Evolutionary conservation across 2,329 filamentous ascomycete genomes (phyloP), one percentile per base, ranked within the genome.

Genomic region (Aureobasidium musti): DNA sequence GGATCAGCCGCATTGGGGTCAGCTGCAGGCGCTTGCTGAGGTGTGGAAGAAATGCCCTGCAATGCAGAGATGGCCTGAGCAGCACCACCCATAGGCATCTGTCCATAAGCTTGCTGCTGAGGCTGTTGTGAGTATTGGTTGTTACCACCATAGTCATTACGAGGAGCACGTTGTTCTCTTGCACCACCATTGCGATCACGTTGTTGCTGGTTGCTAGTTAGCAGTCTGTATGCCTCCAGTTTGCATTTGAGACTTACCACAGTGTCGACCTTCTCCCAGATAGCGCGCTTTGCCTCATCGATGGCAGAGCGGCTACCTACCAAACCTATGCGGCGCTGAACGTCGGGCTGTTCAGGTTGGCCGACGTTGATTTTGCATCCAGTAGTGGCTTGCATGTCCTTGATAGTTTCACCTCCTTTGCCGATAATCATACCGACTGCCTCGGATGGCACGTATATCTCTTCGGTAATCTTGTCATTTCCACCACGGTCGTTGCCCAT

Each of bases 351-450:
- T 41, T 88, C 89, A 8, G 91, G 89, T 73, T 91, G 91, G 37
- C 91, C 91, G 30, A 97, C 92, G 73, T 97, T 97, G 82, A 97
- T 96, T 81, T 96, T 96, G 84, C 93, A 97, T 53, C 91, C 90
- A 5, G 91, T 95, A 37, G 82, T 85, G 74, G 88, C 89, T 77
- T 97, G 92, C 89, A 97, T 96, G 72, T 96, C 91, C 70, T 93
- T 92, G 75, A 97, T 97, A 0, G 92, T 96, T 80, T 97, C 92
- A 70, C 92, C 92, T 66, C 91, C 84, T 82, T 96, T 96, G 70
- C 93, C 92, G 68, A 97, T 97, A 70, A 97, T 96, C 92, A 97
- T 97, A 68, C 92, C 92, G 65, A 97, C 92, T 6, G 92, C 90
- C 76, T 97, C 92, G 26, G 92, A 94, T 14, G 92, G 92, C 11